A percentile compares a stretch with the other conserved stretches of the same genome.
Evolutionary conservation across 208 protist species (phyloP).

Genomic region (Herpetomonas samuelpessoai): DNA sequence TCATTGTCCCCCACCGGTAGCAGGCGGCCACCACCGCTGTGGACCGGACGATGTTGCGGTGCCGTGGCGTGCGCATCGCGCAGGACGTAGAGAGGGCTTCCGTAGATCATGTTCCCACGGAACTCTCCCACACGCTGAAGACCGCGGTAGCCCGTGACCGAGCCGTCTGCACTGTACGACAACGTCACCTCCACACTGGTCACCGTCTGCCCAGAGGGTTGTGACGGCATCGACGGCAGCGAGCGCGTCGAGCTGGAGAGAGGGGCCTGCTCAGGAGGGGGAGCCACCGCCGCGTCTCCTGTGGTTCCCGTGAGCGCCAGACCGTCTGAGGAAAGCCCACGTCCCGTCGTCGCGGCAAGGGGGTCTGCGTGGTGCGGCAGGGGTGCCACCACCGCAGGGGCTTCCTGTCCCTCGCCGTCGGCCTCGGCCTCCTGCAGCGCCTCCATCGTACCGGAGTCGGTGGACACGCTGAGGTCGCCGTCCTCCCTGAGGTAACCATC

Average conservation of each 20-base stretch:
- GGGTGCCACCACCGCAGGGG: background rate
- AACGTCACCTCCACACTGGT: slow-evolving; percentile 18
- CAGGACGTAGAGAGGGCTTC: background rate
- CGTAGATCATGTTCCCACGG: slow-evolving; percentile 15
- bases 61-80: too few species aligned
- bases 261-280: background rate
- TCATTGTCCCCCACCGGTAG: background rate
- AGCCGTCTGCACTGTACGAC: slow-evolving; percentile 26
- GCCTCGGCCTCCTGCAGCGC: background rate
- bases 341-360: too few species aligned
- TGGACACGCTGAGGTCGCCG: background rate
- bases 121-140: slow-evolving; percentile 26
- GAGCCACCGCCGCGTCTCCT: too few species aligned
- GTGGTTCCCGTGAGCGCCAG: too few species aligned
- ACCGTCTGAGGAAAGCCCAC: too few species aligned
- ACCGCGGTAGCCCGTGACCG: slow-evolving; percentile 26
- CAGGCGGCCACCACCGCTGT: background rate
- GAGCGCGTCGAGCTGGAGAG: background rate
- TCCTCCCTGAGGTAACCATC: background rate
- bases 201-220: background rate
- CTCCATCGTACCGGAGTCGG: background rate
- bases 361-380: too few species aligned
- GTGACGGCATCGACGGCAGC: background rate
- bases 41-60: background rate
- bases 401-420: background rate